These are phyloP conservation scores for Pholiota conissans DNA, from an alignment of 768 basidiomycete genomes.

Conservation along the genomic window DNA sequence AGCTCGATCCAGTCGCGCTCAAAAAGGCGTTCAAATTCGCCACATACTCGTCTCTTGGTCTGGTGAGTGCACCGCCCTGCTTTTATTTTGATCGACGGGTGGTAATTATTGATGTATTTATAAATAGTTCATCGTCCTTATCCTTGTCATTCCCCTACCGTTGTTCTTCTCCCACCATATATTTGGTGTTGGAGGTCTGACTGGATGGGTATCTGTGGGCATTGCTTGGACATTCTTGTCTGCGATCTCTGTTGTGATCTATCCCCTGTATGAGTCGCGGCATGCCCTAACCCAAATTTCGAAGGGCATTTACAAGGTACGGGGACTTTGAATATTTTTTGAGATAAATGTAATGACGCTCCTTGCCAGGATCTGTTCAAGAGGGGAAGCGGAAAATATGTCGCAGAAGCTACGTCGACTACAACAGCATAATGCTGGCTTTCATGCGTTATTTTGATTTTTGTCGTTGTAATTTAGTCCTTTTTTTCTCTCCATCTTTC, in stretches of 20 bases:
- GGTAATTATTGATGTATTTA: not conserved
- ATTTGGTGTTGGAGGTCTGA: constrained; percentile 62
- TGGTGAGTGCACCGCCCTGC: constrained; percentile 56
- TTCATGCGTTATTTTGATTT: not conserved
- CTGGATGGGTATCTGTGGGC: constrained; percentile 80
- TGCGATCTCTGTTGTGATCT: constrained; percentile 72
- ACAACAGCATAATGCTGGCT: not conserved
- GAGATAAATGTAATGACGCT: not conserved
- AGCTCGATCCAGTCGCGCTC: constrained; percentile 65
- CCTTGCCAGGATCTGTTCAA: constrained; percentile 31
- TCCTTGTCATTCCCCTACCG: constrained; percentile 80
- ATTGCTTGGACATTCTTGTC: constrained; percentile 86
- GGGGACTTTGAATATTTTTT: not conserved
- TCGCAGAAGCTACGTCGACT: constrained; percentile 9
- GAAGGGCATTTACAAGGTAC: constrained; percentile 65
- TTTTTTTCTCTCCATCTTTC: not conserved
- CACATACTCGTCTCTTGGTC: constrained; percentile 63
- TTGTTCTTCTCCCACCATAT: constrained; percentile 82
- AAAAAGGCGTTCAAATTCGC: constrained; percentile 82
- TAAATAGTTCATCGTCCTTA: constrained; percentile 58
- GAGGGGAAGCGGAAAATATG: constrained; percentile 32
- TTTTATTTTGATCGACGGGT: not conserved
- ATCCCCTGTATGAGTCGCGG: constrained; percentile 86
- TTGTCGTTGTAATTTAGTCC: not conserved
- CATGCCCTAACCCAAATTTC: constrained; percentile 58